These are phyloP conservation scores for Cyphellophora attinorum DNA, from an alignment of 2,329 filamentous ascomycete species.

Conservation along the genomic window DNA sequence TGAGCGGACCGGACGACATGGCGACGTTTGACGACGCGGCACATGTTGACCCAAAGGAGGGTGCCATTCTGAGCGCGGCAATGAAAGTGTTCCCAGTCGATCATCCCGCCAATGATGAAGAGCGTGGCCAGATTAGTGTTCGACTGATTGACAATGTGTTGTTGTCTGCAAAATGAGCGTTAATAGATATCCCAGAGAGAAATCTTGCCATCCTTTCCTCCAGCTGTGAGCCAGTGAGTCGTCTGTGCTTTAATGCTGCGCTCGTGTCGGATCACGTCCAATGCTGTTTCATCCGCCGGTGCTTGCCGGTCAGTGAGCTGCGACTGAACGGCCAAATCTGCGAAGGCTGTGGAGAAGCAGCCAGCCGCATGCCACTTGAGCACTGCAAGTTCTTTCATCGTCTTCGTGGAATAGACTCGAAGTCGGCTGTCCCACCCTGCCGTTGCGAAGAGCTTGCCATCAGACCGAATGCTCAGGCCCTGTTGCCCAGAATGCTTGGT, in stretches of 20 bases:
- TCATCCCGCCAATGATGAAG: constrained; percentile 62
- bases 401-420: constrained; percentile 71
- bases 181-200: constrained; percentile 92
- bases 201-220: constrained; percentile 89
- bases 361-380: constrained; percentile 90
- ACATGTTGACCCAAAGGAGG: constrained; percentile 56
- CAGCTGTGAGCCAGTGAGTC: constrained; percentile 82
- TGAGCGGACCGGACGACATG: constrained; percentile 80
- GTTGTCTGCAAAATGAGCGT: constrained; percentile 34
- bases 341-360: constrained; percentile 74
- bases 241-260: constrained; percentile 54
- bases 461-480: constrained; percentile 63
- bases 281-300: constrained; percentile 8
- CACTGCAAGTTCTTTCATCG: constrained; percentile 78
- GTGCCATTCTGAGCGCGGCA: constrained; percentile 81
- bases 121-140: constrained; percentile 65
- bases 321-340: constrained; percentile 13
- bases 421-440: constrained; percentile 84
- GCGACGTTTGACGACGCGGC: constrained; percentile 72
- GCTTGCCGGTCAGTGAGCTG: constrained; percentile 3
- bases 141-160: constrained; percentile 92
- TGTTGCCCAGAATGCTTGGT: constrained; percentile 92
- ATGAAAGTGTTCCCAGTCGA: constrained; percentile 82
- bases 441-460: constrained; percentile 76
- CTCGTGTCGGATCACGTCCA: constrained; percentile 51